Conservation (phyloP, 2,329 filamentous ascomycete genomes). For the Diaporthe citriasiana region DNA sequence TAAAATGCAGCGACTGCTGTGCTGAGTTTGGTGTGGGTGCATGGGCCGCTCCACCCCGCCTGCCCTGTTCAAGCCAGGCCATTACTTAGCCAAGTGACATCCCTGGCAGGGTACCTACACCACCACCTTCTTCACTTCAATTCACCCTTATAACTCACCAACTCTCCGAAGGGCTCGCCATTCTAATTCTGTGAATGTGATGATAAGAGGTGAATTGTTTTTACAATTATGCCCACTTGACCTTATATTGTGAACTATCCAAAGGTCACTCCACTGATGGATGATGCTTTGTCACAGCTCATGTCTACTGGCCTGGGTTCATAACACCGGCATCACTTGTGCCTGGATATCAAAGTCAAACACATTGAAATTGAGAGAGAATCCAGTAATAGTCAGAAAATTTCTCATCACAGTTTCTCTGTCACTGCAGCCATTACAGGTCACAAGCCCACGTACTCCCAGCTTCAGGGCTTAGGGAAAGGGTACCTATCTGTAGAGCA, state of each 20-base stretch:
- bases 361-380: not conserved
- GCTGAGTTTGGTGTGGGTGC: slow-evolving; percentile 10
- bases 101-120: too few relatives aligned
- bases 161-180: too few relatives aligned
- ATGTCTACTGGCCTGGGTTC: too few relatives aligned
- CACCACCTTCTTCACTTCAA: not conserved
- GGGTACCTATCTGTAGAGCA: too few relatives aligned
- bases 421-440: not conserved
- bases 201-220: not conserved
- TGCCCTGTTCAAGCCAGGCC: not conserved
- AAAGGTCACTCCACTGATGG: not conserved
- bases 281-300: not conserved
- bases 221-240: too few relatives aligned
- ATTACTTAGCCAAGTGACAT: not conserved
- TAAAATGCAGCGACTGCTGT: slow-evolving; percentile 10
- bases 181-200: not conserved
- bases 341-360: not conserved
- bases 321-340: not conserved
- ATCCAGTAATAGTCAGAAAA: not conserved
- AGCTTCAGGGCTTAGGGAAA: not conserved
- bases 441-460: not conserved
- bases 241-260: not conserved
- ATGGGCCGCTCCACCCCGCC: slow-evolving; percentile 10
- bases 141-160: too few relatives aligned
- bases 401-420: not conserved